phyloP scores from a whole-genome alignment of 306 rosid species.

The Cucumis cinereus region DNA sequence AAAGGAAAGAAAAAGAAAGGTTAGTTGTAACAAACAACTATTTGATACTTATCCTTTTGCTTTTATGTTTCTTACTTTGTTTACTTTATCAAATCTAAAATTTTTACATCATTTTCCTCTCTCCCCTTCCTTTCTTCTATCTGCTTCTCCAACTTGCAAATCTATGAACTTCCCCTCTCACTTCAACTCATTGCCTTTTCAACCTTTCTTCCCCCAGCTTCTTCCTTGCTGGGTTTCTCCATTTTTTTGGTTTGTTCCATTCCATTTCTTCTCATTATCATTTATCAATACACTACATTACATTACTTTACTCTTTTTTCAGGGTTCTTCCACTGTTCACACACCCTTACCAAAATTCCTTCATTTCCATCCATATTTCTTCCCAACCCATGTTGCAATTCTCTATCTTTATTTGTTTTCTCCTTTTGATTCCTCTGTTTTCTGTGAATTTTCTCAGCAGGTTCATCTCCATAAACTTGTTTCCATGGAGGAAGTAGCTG shows the following conservation, averaged over 20 bases:
- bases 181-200: background rate
- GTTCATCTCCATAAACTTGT: conserved; percentile 24
- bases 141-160: conserved; percentile 9
- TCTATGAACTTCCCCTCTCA: conserved; percentile 9
- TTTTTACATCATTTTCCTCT: background rate
- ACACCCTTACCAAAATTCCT: background rate
- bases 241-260: conserved; percentile 4
- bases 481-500: conserved; percentile 24
- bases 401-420: background rate
- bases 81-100: background rate
- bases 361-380: background rate
- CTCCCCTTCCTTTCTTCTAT: background rate
- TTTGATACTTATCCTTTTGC: background rate
- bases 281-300: background rate
- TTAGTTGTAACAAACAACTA: background rate
- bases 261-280: background rate
- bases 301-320: background rate
- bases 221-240: conserved; percentile 1
- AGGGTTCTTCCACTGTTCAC: background rate
- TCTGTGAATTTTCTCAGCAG: conserved; percentile 11
- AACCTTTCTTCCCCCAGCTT: background rate
- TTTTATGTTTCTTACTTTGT: background rate
- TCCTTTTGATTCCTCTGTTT: background rate
- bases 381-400: background rate
- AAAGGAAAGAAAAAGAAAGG: background rate